Evolutionary conservation across 176 grass and related monocot genomes (phyloP).

Genomic region (Guadua angustifolia): DNA sequence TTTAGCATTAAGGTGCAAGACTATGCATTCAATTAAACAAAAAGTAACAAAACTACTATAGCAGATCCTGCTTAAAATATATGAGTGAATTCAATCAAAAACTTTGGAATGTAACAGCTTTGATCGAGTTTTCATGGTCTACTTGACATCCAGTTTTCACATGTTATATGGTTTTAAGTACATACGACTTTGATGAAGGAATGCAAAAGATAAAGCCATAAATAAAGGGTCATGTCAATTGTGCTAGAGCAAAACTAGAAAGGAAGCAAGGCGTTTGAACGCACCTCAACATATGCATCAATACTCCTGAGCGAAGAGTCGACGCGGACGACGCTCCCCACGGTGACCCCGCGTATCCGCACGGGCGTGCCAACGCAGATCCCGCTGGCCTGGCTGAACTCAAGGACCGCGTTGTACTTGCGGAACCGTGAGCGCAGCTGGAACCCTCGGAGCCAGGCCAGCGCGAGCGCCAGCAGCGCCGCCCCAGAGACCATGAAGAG

Average conservation of each 20-base stretch:
- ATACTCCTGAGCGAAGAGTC: constrained; percentile 88
- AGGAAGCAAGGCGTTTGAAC: neutral
- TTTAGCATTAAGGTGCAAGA: neutral
- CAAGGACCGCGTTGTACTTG: constrained; percentile 79
- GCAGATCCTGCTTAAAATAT: neutral
- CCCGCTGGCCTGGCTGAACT: constrained; percentile 85
- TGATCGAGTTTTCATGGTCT: neutral
- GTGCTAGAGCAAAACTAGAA: neutral
- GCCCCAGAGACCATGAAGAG: constrained; percentile 95
- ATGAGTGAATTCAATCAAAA: neutral
- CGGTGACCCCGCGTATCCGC: constrained; percentile 84
- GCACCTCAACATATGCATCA: constrained; percentile 80
- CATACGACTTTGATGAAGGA: neutral
- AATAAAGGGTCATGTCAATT: neutral
- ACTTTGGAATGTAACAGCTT: neutral
- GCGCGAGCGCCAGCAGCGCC: constrained; percentile 64
- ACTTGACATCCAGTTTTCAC: neutral
- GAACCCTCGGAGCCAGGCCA: constrained; percentile 84
- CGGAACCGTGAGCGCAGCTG: constrained; percentile 79
- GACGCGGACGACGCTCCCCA: constrained; percentile 85
- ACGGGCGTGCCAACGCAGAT: constrained; percentile 97
- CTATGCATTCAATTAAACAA: neutral
- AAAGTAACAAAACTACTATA: neutral
- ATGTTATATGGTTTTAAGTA: neutral
- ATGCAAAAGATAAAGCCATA: neutral